Conservation (phyloP, 2,329 filamentous ascomycete species). For the Tolypocladium tundrense region DNA sequence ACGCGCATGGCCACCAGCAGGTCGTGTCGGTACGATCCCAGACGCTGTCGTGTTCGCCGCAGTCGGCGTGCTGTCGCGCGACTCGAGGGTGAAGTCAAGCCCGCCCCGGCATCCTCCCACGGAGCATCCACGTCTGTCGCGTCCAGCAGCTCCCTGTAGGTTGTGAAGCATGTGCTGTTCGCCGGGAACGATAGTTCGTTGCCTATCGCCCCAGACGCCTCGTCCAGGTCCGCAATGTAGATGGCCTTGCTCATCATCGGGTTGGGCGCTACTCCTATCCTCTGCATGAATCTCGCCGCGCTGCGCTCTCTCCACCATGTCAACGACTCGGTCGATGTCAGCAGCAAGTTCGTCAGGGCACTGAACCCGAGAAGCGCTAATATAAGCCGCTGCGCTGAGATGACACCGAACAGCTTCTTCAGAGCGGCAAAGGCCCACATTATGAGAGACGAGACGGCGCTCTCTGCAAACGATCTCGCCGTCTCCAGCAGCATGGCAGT, state of each 20-base stretch:
- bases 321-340: conserved; percentile 62
- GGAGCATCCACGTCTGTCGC: conserved; percentile 47
- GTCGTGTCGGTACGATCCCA: conserved; percentile 81
- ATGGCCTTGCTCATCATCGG: conserved; percentile 75
- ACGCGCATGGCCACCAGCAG: conserved; percentile 82
- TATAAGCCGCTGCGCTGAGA: conserved; percentile 65
- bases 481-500: conserved; percentile 64
- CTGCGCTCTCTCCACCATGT: conserved; percentile 80
- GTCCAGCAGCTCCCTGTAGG: conserved; percentile 50
- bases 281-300: conserved; percentile 69
- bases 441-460: conserved; percentile 63
- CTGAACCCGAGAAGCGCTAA: conserved; percentile 60
- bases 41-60: conserved; percentile 67
- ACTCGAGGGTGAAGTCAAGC: conserved; percentile 36
- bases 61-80: conserved; percentile 53
- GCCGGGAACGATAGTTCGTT: conserved; percentile 23
- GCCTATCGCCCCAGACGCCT: conserved; percentile 35
- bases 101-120: conserved; percentile 39
- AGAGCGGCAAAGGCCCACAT: conserved; percentile 63
- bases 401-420: conserved; percentile 54
- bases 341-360: conserved; percentile 60
- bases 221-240: conserved; percentile 71
- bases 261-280: conserved; percentile 71
- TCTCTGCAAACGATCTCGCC: conserved; percentile 62
- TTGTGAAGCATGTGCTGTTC: conserved; percentile 49